Evolutionary conservation across 352 stramenopile genomes (phyloP).

Genomic region (Pythium insidiosum): DNA sequence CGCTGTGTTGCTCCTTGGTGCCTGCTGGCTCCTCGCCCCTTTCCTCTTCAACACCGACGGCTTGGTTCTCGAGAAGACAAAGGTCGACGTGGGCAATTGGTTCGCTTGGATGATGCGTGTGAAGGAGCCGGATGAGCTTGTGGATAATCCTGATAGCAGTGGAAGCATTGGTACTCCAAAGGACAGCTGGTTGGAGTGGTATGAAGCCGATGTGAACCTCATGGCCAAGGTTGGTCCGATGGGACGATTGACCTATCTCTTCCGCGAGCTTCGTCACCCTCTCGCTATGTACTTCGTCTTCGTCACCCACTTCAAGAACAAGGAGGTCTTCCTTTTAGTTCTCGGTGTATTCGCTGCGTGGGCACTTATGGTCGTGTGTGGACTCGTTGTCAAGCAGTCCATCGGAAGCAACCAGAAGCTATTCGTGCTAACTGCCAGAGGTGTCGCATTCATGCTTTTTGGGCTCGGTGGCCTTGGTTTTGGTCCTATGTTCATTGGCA

Average conservation of each 20-base stretch:
- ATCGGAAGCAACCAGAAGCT: slow-evolving; percentile 53
- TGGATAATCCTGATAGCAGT: slow-evolving; percentile 21
- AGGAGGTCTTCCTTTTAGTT: slow-evolving; percentile 35
- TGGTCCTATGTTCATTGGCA: slow-evolving; percentile 44
- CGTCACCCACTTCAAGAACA: slow-evolving; percentile 61
- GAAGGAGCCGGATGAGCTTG: slow-evolving; percentile 28
- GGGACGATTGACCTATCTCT: slow-evolving; percentile 63
- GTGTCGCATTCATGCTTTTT: slow-evolving; percentile 66
- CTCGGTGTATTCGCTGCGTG: slow-evolving; percentile 4
- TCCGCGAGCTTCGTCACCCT: slow-evolving; percentile 72
- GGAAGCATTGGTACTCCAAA: slow-evolving; percentile 32
- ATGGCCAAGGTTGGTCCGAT: slow-evolving; percentile 60
- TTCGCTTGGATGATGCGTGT: slow-evolving; percentile 82
- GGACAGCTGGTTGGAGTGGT: slow-evolving; percentile 74
- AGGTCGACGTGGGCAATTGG: slow-evolving; percentile 75
- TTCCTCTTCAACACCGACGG: slow-evolving; percentile 88
- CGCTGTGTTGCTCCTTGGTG: slow-evolving; percentile 69
- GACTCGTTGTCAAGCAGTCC: slow-evolving; percentile 30
- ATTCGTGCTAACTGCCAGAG: slow-evolving; percentile 42
- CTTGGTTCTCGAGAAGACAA: slow-evolving; percentile 78
- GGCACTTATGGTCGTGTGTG: slow-evolving; percentile 27
- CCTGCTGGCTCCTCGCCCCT: slow-evolving; percentile 75
- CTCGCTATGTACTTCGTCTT: slow-evolving; percentile 83
- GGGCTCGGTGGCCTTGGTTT: slow-evolving; percentile 53
- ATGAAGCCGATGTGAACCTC: slow-evolving; percentile 56